These are phyloP conservation scores for Davidsoniella eucalypti DNA, from an alignment of 2,329 filamentous ascomycete genomes.

Conservation along the genomic window DNA sequence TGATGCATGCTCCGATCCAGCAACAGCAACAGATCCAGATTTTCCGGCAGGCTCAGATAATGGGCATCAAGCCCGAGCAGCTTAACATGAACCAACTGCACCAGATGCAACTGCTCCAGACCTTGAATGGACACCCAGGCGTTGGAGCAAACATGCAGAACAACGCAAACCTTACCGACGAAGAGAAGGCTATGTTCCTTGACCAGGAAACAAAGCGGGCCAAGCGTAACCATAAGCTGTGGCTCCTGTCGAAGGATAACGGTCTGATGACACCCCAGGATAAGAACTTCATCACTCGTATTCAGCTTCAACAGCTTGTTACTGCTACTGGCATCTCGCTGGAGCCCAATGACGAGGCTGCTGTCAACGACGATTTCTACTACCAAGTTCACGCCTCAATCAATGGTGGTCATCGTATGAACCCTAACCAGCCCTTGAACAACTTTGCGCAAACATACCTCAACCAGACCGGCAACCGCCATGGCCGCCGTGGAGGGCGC, in stretches of 20 bases:
- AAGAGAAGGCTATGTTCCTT: constrained; percentile 68
- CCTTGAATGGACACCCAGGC: constrained; percentile 13
- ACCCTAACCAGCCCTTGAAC: constrained; percentile 81
- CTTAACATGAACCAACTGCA: constrained; percentile 60
- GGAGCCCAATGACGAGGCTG: constrained; percentile 63
- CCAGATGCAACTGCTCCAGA: constrained; percentile 20
- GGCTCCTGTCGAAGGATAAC: constrained; percentile 81
- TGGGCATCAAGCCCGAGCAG: constrained; percentile 27
- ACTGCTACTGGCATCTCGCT: constrained; percentile 77
- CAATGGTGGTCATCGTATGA: constrained; percentile 72
- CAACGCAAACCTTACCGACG: constrained; percentile 59
- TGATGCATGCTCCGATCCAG: constrained; percentile 21
- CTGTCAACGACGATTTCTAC: constrained; percentile 87
- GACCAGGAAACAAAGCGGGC: constrained; percentile 87
- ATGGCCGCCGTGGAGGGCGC: constrained; percentile 58
- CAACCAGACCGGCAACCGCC: constrained; percentile 79
- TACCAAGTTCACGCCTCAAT: constrained; percentile 97
- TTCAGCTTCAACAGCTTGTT: constrained; percentile 91
- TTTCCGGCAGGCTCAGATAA: constrained; percentile 23
- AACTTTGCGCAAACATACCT: constrained; percentile 97
- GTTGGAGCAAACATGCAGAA: constrained; percentile 17
- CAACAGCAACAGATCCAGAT: constrained; percentile 18
- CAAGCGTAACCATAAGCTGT: constrained; percentile 97
- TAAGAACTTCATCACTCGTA: constrained; percentile 97
- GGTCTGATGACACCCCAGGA: constrained; percentile 97